Evolutionary conservation across 805 yeast genomes (phyloP), one percentile per base, ranked within the genome.

Genomic region (Yamadazyma phyllophila): DNA sequence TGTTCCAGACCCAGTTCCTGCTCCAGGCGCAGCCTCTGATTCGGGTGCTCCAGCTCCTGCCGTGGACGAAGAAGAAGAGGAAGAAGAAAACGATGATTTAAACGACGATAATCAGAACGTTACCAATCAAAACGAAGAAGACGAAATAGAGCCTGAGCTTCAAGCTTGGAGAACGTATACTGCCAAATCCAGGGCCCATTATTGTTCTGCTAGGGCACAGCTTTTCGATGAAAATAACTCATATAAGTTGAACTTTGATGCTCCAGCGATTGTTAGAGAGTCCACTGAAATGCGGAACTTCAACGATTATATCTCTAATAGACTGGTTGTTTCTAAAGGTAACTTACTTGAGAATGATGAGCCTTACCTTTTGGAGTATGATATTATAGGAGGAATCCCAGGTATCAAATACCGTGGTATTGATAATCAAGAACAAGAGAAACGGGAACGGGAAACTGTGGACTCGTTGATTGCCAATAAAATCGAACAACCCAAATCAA

Each of bases 91-190:
- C 3, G 80, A 75, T 1, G 76, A 69, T 6, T 77, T 74, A 3
- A 74, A 73, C 5, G 76, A 71, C 3, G 66, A 56, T 26, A 71
- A 67, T 3, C 74, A 70, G 6, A 64, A 73, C 0, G 69, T 65
- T 26, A 71, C 67, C 16, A 74, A 71, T 40, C 57, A 47, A n/a
- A 58, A 54, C n/a, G 76, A 76, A 20, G 85, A 81, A 44, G 84
- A 80, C 41, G 87, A 82, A 45, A 78, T 78, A 45, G 96, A 88
- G 58, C 74, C 86, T 30, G 96, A 90, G 56, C 66, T 82, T 38
- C 85, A 85, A 43, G 80, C 88, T 1, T 91, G 97, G 97, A 84
- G 85, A 54, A 78, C 79, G n/a, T 65, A 83, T 33, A 89, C 94
- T 0, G 86, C 96, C 0, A 84, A 84, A 49, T 77, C 85, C 0